These are phyloP conservation scores for Echeveria elegans DNA, from an alignment of 164 flowering plant genomes.

Conservation along the genomic window DNA sequence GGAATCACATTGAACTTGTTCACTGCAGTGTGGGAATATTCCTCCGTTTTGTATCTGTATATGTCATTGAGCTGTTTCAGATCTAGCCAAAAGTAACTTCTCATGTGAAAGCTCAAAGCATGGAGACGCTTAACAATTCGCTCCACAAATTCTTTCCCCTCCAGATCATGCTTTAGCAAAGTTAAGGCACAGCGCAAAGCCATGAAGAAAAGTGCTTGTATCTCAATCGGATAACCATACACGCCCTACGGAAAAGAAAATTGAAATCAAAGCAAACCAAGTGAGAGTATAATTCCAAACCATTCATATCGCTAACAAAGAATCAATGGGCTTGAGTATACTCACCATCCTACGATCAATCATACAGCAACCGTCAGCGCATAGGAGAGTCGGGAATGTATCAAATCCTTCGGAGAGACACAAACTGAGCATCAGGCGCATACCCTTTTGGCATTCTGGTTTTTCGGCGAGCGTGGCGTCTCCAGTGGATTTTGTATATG, in stretches of 20 bases:
- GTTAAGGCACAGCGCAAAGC: conserved; percentile 23
- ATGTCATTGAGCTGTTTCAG: conserved; percentile 21
- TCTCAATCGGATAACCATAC: conserved; percentile 84
- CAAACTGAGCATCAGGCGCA: conserved; percentile 39
- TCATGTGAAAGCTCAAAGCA: conserved; percentile 28
- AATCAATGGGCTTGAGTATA: neutral
- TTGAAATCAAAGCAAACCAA: neutral
- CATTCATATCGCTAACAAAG: neutral
- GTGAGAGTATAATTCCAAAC: neutral
- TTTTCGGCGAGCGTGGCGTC: conserved; percentile 55
- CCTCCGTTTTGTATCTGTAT: conserved; percentile 69
- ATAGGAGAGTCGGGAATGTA: conserved; percentile 57
- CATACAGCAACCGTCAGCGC: conserved; percentile 40
- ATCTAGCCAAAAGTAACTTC: too few species aligned
- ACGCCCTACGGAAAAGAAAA: conserved; percentile 45
- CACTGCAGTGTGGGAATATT: conserved; percentile 24
- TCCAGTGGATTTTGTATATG: conserved; percentile 17
- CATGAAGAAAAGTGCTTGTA: conserved; percentile 88
- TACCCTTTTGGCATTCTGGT: conserved; percentile 38
- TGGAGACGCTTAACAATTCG: conserved; percentile 58
- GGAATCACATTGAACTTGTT: too few species aligned
- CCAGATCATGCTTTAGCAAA: conserved; percentile 65
- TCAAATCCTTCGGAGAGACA: conserved; percentile 89
- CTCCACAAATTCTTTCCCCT: conserved; percentile 61
- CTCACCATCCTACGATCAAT: conserved; percentile 85